Evolutionary conservation across 2,329 filamentous ascomycete species (phyloP).

Genomic region (Paradendryphiella salina): DNA sequence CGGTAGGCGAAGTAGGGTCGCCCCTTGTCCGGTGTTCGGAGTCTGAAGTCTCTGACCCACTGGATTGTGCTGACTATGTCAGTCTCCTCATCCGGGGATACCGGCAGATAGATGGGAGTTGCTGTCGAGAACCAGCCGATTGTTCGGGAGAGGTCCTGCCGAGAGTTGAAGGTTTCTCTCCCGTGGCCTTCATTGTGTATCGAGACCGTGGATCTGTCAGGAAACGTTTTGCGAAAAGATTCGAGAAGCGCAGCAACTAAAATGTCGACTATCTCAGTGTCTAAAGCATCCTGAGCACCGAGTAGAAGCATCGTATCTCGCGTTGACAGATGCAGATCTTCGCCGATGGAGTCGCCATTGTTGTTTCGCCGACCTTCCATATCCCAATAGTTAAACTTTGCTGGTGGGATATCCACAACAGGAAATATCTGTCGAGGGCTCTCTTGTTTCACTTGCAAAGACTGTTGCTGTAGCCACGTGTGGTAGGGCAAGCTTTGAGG

Average conservation of each 20-base stretch:
- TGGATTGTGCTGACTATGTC: constrained; percentile 39
- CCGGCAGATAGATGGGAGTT: constrained; percentile 34
- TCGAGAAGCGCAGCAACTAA: constrained; percentile 45
- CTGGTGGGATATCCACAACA: constrained; percentile 28
- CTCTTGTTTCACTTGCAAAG: constrained; percentile 32
- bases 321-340: constrained; percentile 37
- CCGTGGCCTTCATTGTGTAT: constrained; percentile 57
- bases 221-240: constrained; percentile 52
- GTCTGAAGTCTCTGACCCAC: constrained; percentile 41
- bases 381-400: constrained; percentile 46
- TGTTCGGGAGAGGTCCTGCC: constrained; percentile 55
- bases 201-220: constrained; percentile 46
- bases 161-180: constrained; percentile 51
- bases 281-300: constrained; percentile 39
- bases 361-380: constrained; percentile 41
- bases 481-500: constrained; percentile 45
- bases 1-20: constrained; percentile 40
- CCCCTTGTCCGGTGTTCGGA: constrained; percentile 39
- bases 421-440: constrained; percentile 33
- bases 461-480: constrained; percentile 43
- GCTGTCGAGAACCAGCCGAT: constrained; percentile 57
- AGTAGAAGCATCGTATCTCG: constrained; percentile 41
- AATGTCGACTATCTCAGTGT: constrained; percentile 45
- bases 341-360: constrained; percentile 39
- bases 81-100: constrained; percentile 29